Evolutionary conservation across 1,284 basidiomycete species (phyloP), one percentile per base, ranked within the genome.

Genomic region (Pseudozyma hubeiensis): DNA sequence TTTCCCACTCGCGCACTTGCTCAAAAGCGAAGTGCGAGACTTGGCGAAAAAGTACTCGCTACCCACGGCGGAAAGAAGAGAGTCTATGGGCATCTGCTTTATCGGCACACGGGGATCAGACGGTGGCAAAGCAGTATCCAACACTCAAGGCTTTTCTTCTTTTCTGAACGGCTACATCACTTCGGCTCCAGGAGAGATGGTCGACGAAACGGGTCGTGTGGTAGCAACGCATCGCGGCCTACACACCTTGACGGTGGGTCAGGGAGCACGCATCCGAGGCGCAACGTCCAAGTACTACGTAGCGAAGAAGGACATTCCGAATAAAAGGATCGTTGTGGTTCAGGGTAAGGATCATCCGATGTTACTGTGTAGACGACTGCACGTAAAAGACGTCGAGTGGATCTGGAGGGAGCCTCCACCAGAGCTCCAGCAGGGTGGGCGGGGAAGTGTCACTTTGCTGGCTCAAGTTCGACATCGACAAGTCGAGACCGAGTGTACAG

Each of bases 21-120:
- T 63, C 43, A 84, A 84, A 84, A 68, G 86, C 0, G 86, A 91
- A 67, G 93, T 97, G 0, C 88, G 93, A n/a, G 87, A 88, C 61
- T 85, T 97, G n/a, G 96, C 96, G 0, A 85, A 85, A 5, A 84
- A 88, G 43, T 89, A 89, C 83, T 85, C 84, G 0, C 86, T 99
- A 10, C 90, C 91, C 2, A 97, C 92, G 0, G 93, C 93, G 1
- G 87, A 89, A 2, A 88, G 93, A 56, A 88, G 87, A 24, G 96
- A 99, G 83, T 94, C 92, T 84, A 96, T 97, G 91, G 96, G 96
- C 0, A 88, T 98, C n/a, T 98, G 96, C 82, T 98, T 98, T 76
- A 91, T 98, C 8, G 96, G 95, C 30, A 65, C 82, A n/a, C 70
- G 82, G 2, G 94, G 85, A 0, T 62, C 60, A 19, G 53, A 69